These are phyloP conservation scores for Phlebiopsis flavidoalba DNA, from an alignment of 768 basidiomycete species.

Conservation along the genomic window DNA sequence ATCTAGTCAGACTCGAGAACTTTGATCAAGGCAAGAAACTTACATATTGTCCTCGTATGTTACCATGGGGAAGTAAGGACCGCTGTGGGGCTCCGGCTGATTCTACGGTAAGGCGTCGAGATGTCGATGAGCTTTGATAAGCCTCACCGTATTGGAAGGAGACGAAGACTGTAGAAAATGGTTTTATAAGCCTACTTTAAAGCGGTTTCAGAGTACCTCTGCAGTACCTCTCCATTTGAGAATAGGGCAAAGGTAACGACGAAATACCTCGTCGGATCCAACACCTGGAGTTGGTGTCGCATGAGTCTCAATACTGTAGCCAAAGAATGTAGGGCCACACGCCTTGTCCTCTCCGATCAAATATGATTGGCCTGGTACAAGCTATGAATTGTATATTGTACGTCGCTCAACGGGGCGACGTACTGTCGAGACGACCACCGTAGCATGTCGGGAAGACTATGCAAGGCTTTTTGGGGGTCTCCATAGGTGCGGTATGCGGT, in stretches of 20 bases:
- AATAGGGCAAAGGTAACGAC: conserved; percentile 54
- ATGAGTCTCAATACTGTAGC: neutral
- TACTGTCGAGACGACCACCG: conserved; percentile 48
- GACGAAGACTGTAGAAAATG: conserved; percentile 45
- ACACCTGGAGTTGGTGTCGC: conserved; percentile 26
- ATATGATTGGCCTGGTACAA: conserved; percentile 35
- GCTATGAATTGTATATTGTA: neutral
- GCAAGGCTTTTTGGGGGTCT: conserved; percentile 44
- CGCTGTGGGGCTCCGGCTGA: conserved; percentile 50
- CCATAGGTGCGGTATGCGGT: conserved; percentile 57
- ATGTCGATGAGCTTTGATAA: too few relatives aligned
- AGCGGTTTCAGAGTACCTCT: neutral
- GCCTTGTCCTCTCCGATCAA: conserved; percentile 49
- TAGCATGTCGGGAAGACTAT: conserved; percentile 56
- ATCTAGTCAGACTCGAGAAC: neutral
- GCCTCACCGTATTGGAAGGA: conserved; percentile 52
- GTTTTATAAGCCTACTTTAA: neutral
- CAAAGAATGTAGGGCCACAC: neutral
- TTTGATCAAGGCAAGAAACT: neutral
- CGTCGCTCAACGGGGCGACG: conserved; percentile 13
- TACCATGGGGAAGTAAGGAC: conserved; percentile 52
- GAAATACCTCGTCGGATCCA: conserved; percentile 49
- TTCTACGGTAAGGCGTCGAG: neutral
- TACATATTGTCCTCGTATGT: conserved; percentile 55
- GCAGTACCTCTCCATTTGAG: conserved; percentile 49